These are phyloP conservation scores for Cladosporium oxysporum DNA, from an alignment of 2,329 filamentous ascomycete genomes.

Conservation along the genomic window DNA sequence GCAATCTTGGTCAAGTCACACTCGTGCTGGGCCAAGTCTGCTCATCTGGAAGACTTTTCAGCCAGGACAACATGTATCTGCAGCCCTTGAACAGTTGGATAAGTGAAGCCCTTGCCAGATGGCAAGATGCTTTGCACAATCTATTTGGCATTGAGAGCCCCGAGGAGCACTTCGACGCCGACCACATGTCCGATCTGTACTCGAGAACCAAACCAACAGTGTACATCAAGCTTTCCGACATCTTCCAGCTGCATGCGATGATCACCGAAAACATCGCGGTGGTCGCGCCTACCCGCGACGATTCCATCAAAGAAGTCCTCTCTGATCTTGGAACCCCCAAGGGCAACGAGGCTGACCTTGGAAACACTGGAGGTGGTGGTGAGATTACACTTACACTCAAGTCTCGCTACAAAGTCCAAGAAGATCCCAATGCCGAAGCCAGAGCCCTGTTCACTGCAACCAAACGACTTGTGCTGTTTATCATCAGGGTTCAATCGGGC, in stretches of 20 bases:
- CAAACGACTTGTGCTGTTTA: slow-evolving; percentile 94
- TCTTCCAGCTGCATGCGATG: slow-evolving; percentile 92
- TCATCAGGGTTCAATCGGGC: slow-evolving; percentile 93
- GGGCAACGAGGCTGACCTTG: slow-evolving; percentile 82
- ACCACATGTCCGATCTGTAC: slow-evolving; percentile 98
- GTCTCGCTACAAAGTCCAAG: slow-evolving; percentile 38
- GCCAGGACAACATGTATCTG: slow-evolving; percentile 91
- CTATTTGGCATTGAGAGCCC: slow-evolving; percentile 82
- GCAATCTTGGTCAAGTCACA: slow-evolving; percentile 84
- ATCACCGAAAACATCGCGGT: slow-evolving; percentile 75
- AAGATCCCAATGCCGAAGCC: slow-evolving; percentile 86
- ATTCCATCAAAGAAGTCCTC: slow-evolving; percentile 86
- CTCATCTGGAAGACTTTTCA: slow-evolving; percentile 84
- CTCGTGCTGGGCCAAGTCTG: slow-evolving; percentile 90
- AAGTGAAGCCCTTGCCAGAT: slow-evolving; percentile 76
- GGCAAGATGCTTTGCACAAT: slow-evolving; percentile 72
- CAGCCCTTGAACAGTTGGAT: slow-evolving; percentile 94
- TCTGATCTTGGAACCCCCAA: slow-evolving; percentile 94
- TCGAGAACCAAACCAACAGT: slow-evolving; percentile 93
- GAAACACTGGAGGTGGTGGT: slow-evolving; percentile 34
- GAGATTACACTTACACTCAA: slow-evolving; percentile 40
- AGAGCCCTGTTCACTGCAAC: slow-evolving; percentile 98
- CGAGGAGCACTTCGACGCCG: slow-evolving; percentile 93
- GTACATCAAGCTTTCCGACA: slow-evolving; percentile 99
- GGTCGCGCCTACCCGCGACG: slow-evolving; percentile 79